A percentile compares a stretch with the other conserved stretches of the same genome.
These are phyloP conservation scores for Candida pseudoglaebosa DNA, from an alignment of 805 yeast species.

Conservation along the genomic window DNA sequence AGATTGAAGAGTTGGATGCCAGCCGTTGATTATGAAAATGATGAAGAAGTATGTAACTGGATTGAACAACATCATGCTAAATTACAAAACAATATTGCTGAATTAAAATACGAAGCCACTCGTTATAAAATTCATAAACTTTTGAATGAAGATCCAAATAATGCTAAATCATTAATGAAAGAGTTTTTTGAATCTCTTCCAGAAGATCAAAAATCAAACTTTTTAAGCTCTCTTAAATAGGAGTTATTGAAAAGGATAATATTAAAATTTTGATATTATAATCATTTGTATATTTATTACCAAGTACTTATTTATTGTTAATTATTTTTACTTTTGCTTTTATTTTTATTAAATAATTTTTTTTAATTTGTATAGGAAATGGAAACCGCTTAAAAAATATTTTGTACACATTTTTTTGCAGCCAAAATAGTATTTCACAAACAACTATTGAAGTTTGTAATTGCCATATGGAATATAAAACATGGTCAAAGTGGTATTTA, in stretches of 20 bases:
- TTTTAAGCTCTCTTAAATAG: conserved; percentile 18
- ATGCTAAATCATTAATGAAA: conserved; percentile 30
- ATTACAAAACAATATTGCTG: conserved; percentile 57
- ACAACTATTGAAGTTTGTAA: no score
- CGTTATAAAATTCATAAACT: conserved; percentile 61
- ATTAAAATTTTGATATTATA: neutral
- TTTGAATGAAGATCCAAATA: conserved; percentile 29
- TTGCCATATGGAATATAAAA: no score
- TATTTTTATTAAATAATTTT: neutral
- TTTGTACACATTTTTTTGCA: neutral
- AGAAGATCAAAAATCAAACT: conserved; percentile 29
- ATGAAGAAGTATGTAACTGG: conserved; percentile 77
- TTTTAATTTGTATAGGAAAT: neutral
- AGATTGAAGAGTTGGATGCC: conserved; percentile 88
- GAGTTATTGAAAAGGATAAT: neutral
- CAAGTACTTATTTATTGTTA: neutral
- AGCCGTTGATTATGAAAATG: conserved; percentile 64
- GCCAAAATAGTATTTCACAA: no score
- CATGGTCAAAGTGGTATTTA: no score
- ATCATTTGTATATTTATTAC: neutral
- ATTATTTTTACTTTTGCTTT: neutral
- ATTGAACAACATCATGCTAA: conserved; percentile 72
- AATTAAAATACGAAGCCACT: conserved; percentile 61
- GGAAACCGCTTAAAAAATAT: neutral
- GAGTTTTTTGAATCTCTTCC: conserved; percentile 32